Evolutionary conservation across 306 rosid species (phyloP), one percentile per base, ranked within the genome.

Genomic region (Astragalus glycyphyllos): DNA sequence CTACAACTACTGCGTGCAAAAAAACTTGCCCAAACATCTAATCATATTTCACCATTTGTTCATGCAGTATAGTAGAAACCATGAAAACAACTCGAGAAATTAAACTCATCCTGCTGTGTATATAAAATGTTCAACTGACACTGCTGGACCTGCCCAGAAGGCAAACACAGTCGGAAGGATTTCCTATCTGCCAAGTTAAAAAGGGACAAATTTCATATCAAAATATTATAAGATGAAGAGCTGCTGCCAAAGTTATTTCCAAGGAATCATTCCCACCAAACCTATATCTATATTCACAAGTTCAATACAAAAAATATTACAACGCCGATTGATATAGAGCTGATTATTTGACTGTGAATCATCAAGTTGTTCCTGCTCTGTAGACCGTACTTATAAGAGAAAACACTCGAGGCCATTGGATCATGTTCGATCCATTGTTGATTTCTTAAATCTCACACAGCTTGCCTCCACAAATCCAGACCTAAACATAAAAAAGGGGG

Each of bases 371-470:
- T 20, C 42, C 47, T 23, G 72, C 57, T 23, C 82, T 40, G 45
- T 40, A 5, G 68, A 16, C 68, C 29, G 32, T 48, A 44, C 11
- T 64, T 42, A 5, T 2, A 9, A 59, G 54, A 64, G 71, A 70
- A 40, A 80, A 59, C 84, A 65, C 67, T 71, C 57, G 48, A 65
- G 72, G 67, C 40, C 40, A 62, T 31, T 26, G 6, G 23, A 64
- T 47, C 77, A 37, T 45, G 11, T 51, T 6, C 58, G 17, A 51
- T 23, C 65, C 20, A 15, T 48, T 9, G 31, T 46, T 47, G 73
- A 61, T 65, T 17, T 60, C 79, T 77, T 38, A 68, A 64, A 77
- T 60, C 73, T 54, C 82, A 62, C 55, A 6, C 80, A 34, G 70
- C 38, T 51, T 64, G 37, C 60, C 49, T 70, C 82, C 3, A 26